Conservation (phyloP, 1,284 basidiomycete species). For the Volvariella surrecta region DNA sequence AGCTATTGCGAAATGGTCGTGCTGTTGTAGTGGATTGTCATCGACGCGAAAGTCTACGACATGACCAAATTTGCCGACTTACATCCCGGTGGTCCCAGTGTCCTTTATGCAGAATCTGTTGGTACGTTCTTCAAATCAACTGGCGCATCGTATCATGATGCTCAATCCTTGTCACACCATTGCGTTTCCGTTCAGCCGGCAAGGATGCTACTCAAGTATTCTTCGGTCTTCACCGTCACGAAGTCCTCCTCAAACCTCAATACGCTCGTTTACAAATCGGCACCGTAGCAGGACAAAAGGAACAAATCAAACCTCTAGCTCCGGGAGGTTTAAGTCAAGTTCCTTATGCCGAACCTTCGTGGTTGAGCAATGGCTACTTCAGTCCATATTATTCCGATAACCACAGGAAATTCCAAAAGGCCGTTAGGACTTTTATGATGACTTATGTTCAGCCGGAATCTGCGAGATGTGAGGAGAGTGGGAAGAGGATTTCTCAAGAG, state of each 20-base stretch:
- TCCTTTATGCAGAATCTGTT: constrained; percentile 25
- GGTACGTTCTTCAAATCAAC: constrained; percentile 25
- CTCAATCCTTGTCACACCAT: background rate
- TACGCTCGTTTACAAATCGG: constrained; percentile 82
- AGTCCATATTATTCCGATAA: constrained; percentile 81
- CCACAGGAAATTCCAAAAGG: constrained; percentile 60
- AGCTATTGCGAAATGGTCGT: background rate
- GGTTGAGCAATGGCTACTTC: constrained; percentile 75
- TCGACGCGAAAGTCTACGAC: constrained; percentile 75
- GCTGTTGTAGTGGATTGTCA: constrained; percentile 54
- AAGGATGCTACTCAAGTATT: constrained; percentile 86
- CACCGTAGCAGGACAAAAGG: constrained; percentile 59
- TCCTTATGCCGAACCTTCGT: constrained; percentile 87
- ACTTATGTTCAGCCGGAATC: constrained; percentile 62
- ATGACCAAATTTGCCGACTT: constrained; percentile 62
- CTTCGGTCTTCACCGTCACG: constrained; percentile 87
- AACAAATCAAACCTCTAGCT: constrained; percentile 48
- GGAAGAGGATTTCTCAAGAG: constrained; percentile 67
- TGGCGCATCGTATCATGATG: too few relatives aligned
- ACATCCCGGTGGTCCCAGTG: constrained; percentile 63
- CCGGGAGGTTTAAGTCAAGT: constrained; percentile 69
- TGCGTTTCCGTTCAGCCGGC: constrained; percentile 32
- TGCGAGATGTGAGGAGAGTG: constrained; percentile 65
- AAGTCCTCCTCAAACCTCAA: constrained; percentile 77
- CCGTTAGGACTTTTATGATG: constrained; percentile 54